Base-by-base conservation (phyloP, 495 filamentous ascomycete genomes). In the Lophium mytilinum region DNA sequence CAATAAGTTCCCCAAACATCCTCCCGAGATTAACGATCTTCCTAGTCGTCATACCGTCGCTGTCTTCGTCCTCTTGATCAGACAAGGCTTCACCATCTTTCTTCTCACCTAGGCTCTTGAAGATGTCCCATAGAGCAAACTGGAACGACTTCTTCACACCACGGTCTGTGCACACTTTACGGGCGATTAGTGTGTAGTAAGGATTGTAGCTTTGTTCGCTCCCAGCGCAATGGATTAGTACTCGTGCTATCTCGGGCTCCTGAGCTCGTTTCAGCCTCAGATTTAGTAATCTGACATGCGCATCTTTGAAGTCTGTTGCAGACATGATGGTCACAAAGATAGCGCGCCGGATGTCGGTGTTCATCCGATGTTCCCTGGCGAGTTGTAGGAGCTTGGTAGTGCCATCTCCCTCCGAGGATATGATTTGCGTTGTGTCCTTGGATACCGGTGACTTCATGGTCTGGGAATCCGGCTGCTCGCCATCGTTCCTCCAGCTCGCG, bases 311-410 rank as follows among this genome's bases (percentile, higher is more conserved):
- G 67, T 97, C 92, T 4, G 76, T 78, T 3, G 90, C 88, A n/a
- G 88, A 90, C 77, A 96, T 85, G 58, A 96, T 81, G 34, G 89
- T 81, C 19, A 94, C 79, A 67, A 97, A 98, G 56, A 98, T 96
- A 8, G 89, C 88, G 35, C 90, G 86, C 21, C 94, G 85, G 40
- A 96, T 78, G 62, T 92, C 88, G 0, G 94, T 97, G 69, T 96
- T 96, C 89, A 98, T 96, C 9, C 89, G 82, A 46, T 95, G 87
- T 52, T 89, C 82, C 56, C 79, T 80, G 9, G 94, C 92, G 15
- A 96, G 79, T 41, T 83, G 78, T 24, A 74, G 70, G n/a, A 92
- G 76, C 63, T 94, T 87, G 9, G 77, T 76, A 49, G 81, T 81
- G 0, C 73, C 73, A 19, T 83, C 81, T 35, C 77, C 77, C 9